A percentile compares a stretch with the other conserved stretches of the same genome.
Conservation (phyloP, 257 asterid species). For the Schizonepeta tenuifolia region DNA sequence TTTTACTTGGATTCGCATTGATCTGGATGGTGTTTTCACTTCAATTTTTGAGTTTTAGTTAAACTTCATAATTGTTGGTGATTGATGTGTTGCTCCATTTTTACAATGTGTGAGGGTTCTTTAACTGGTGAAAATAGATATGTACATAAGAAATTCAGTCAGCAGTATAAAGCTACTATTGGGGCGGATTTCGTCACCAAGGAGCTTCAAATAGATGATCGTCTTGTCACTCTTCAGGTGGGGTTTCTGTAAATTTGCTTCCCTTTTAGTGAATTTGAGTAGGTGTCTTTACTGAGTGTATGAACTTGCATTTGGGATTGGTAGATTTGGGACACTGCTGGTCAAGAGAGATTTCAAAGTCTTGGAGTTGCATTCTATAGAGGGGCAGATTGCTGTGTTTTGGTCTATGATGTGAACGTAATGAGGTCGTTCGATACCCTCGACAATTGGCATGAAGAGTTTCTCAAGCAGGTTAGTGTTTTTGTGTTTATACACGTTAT, state of each 20-base stretch:
- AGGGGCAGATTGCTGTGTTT: slow-evolving; percentile 97
- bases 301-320: slow-evolving; percentile 32
- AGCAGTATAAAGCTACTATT: slow-evolving; percentile 96
- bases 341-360: slow-evolving; percentile 98
- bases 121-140: slow-evolving; percentile 62
- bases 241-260: slow-evolving; percentile 32
- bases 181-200: slow-evolving; percentile 99
- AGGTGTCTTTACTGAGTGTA: slow-evolving; percentile 7
- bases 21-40: slow-evolving; percentile 17
- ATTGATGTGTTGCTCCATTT: neutral
- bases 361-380: slow-evolving; percentile 96
- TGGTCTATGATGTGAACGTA: slow-evolving; percentile 91
- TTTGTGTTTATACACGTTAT: slow-evolving; percentile 12
- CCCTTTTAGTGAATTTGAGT: neutral
- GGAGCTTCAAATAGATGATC: slow-evolving; percentile 91
- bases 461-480: slow-evolving; percentile 82
- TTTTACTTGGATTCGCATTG: neutral
- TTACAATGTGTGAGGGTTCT: slow-evolving; percentile 32
- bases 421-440: slow-evolving; percentile 90
- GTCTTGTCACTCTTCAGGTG: slow-evolving; percentile 95
- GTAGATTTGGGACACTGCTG: slow-evolving; percentile 98
- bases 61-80: neutral
- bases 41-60: slow-evolving; percentile 2
- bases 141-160: slow-evolving; percentile 93
- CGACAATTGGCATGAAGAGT: slow-evolving; percentile 97